phyloP scores from a whole-genome alignment of 2,329 filamentous ascomycete genomes.

The Aspergillus ruber region DNA sequence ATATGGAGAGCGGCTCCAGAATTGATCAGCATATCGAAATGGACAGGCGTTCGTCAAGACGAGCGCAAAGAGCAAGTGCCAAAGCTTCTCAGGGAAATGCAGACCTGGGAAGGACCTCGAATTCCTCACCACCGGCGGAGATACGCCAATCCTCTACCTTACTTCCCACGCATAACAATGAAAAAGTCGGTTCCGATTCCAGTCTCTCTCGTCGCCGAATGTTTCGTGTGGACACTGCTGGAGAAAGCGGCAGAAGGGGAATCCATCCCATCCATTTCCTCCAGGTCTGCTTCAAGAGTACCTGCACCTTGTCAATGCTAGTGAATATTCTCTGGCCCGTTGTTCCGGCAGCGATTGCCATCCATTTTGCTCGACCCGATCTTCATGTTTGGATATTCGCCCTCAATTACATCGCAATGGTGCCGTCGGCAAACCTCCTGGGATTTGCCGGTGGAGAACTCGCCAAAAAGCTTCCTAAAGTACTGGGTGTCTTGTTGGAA shows the following conservation, averaged over 20 bases:
- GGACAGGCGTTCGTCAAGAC: not conserved
- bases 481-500: slow-evolving; percentile 47
- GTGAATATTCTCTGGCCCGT: slow-evolving; percentile 71
- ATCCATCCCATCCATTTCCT: slow-evolving; percentile 60
- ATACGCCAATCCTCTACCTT: slow-evolving; percentile 11
- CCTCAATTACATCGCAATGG: slow-evolving; percentile 69
- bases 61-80: not conserved
- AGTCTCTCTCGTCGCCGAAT: slow-evolving; percentile 10
- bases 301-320: slow-evolving; percentile 55
- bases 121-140: slow-evolving; percentile 6
- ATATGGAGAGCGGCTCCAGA: not conserved
- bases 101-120: not conserved
- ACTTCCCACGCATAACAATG: slow-evolving; percentile 20
- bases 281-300: slow-evolving; percentile 57
- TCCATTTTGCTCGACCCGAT: slow-evolving; percentile 52
- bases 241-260: slow-evolving; percentile 63
- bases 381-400: slow-evolving; percentile 60
- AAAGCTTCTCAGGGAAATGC: not conserved
- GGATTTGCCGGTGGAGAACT: slow-evolving; percentile 69
- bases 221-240: slow-evolving; percentile 38
- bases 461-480: slow-evolving; percentile 68
- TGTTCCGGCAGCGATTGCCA: slow-evolving; percentile 64
- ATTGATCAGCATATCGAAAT: not conserved
- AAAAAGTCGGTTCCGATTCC: slow-evolving; percentile 9
- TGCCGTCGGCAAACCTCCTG: slow-evolving; percentile 68